phyloP scores from a whole-genome alignment of 2,329 filamentous ascomycete species.

The Gliomastix tumulicola region DNA sequence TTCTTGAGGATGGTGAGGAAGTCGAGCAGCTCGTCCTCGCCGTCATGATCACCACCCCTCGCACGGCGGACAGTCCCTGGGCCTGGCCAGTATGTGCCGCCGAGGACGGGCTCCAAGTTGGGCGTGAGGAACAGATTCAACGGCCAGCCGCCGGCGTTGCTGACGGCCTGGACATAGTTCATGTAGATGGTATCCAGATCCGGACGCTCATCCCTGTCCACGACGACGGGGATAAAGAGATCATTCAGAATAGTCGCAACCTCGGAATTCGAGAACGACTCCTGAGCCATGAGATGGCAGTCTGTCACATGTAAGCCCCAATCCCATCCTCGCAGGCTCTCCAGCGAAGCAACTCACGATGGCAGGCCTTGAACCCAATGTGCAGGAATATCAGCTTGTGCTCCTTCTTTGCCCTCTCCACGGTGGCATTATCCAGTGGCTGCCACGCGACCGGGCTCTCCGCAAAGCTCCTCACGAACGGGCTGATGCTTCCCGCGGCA shows the following conservation, averaged over 20 bases:
- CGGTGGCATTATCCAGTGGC: slow-evolving; percentile 69
- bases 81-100: slow-evolving; percentile 92
- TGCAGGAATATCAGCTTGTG: slow-evolving; percentile 91
- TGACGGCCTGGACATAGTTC: slow-evolving; percentile 95
- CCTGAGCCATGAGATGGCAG: slow-evolving; percentile 86
- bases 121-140: slow-evolving; percentile 95
- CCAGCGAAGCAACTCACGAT: slow-evolving; percentile 74
- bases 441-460: slow-evolving; percentile 90
- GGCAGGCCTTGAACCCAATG: slow-evolving; percentile 91
- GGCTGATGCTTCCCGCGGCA: slow-evolving; percentile 32
- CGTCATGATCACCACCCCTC: slow-evolving; percentile 26
- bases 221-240: slow-evolving; percentile 82
- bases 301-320: slow-evolving; percentile 34
- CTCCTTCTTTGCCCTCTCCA: slow-evolving; percentile 68
- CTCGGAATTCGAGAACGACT: slow-evolving; percentile 80
- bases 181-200: slow-evolving; percentile 96
- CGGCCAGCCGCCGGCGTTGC: slow-evolving; percentile 86
- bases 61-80: slow-evolving; percentile 42
- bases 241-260: slow-evolving; percentile 79
- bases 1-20: slow-evolving; percentile 81
- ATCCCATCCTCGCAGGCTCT: no score
- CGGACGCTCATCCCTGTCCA: slow-evolving; percentile 89
- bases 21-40: slow-evolving; percentile 56
- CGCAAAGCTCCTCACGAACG: slow-evolving; percentile 64
- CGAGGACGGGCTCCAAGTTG: slow-evolving; percentile 87